A percentile compares a stretch with the other conserved stretches of the same genome.
Evolutionary conservation across 345 rosid species (phyloP).

Genomic region (Streptanthus diversifolius): DNA sequence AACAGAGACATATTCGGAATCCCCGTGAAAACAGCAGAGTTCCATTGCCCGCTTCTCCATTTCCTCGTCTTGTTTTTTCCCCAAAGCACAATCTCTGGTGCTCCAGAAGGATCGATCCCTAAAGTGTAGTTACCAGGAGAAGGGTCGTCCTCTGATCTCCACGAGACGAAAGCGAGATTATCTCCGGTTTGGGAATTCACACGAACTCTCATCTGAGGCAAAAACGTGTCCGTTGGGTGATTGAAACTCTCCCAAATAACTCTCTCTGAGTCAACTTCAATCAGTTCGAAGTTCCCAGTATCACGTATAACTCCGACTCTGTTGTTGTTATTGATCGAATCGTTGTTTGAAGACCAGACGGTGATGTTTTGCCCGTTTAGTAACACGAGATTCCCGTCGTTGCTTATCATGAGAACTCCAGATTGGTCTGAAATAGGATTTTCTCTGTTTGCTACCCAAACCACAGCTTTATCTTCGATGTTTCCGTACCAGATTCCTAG

Average conservation of each 20-base stretch:
- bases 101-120: conserved; percentile 58
- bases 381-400: conserved; percentile 54
- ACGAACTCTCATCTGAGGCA: conserved; percentile 57
- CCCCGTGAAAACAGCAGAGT: conserved; percentile 51
- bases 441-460: conserved; percentile 57
- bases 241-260: conserved; percentile 62
- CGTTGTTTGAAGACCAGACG: conserved; percentile 50
- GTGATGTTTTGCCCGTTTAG: conserved; percentile 34
- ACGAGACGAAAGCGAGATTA: conserved; percentile 46
- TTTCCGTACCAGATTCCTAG: conserved; percentile 35
- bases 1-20: conserved; percentile 42
- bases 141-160: conserved; percentile 63
- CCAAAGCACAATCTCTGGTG: conserved; percentile 84
- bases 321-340: conserved; percentile 27
- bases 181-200: conserved; percentile 41
- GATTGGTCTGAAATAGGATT: conserved; percentile 39
- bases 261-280: conserved; percentile 23
- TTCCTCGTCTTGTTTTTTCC: conserved; percentile 40
- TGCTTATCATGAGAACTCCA: conserved; percentile 45
- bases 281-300: conserved; percentile 40
- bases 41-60: conserved; percentile 92
- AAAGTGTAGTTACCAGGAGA: conserved; percentile 53
- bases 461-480: conserved; percentile 36
- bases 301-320: conserved; percentile 21
- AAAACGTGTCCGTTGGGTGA: conserved; percentile 54